phyloP scores from a whole-genome alignment of 306 rosid genomes.

The Rosa lucieae region DNA sequence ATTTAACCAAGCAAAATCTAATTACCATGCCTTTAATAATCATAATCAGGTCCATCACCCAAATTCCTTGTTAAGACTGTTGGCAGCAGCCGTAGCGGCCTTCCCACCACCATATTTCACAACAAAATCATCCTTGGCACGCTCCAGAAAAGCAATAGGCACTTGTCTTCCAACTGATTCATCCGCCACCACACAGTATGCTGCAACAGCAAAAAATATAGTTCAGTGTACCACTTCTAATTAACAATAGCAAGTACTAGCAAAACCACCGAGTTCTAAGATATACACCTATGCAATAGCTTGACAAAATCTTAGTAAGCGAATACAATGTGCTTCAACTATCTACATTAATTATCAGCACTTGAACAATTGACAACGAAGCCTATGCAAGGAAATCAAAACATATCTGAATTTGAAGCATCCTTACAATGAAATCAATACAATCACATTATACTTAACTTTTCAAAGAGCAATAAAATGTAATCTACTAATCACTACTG shows the following conservation, averaged over 20 bases:
- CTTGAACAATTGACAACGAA: neutral
- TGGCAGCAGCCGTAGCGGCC: constrained; percentile 85
- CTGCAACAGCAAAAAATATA: constrained; percentile 43
- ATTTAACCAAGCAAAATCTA: neutral
- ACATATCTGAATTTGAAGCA: neutral
- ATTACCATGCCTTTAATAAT: neutral
- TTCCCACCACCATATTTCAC: constrained; percentile 77
- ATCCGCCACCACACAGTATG: constrained; percentile 85
- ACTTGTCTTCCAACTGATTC: constrained; percentile 88
- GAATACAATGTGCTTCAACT: neutral
- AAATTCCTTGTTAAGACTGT: constrained; percentile 87
- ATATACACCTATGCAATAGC: neutral
- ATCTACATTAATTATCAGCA: neutral
- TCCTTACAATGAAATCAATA: neutral
- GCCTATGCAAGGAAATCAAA: neutral
- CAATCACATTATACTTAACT: neutral
- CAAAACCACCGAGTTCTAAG: no score
- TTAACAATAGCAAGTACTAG: neutral
- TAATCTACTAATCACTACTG: no score
- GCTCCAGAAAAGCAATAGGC: constrained; percentile 94
- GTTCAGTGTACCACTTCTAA: neutral
- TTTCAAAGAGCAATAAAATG: neutral
- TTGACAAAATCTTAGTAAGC: neutral
- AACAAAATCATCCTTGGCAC: constrained; percentile 82
- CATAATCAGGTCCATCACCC: constrained; percentile 47